Conservation (phyloP, 139 green algal species). For the Chlorella sp. region DNA sequence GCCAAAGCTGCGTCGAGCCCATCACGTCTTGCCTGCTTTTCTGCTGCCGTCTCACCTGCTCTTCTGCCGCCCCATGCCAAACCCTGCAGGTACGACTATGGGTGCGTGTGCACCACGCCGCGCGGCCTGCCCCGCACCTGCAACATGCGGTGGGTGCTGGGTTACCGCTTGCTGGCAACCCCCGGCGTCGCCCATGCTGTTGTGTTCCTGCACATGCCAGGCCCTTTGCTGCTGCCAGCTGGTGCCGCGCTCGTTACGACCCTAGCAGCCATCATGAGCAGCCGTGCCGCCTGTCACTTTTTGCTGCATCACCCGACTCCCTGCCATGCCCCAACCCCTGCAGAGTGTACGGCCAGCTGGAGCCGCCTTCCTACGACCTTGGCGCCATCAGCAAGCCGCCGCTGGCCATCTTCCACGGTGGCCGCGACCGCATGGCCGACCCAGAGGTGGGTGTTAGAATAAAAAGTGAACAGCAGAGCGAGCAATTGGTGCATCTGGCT, state of each 20-base stretch:
- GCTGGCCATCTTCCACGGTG: conserved; percentile 64
- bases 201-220: conserved; percentile 60
- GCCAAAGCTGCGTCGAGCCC: background rate
- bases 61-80: background rate
- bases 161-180: conserved; percentile 35
- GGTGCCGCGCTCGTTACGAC: too few species aligned
- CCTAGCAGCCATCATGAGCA: too few species aligned
- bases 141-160: conserved; percentile 37
- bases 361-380: conserved; percentile 56
- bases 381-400: conserved; percentile 33
- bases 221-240: conserved; percentile 16
- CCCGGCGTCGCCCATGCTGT: conserved; percentile 51
- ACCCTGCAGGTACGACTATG: conserved; percentile 40
- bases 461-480: too few species aligned
- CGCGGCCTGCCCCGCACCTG: conserved; percentile 18
- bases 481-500: too few species aligned
- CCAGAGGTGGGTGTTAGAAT: background rate
- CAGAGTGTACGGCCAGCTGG: conserved; percentile 50
- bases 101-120: conserved; percentile 11
- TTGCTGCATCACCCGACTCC: too few species aligned
- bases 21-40: background rate
- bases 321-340: background rate
- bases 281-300: too few species aligned
- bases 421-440: conserved; percentile 56
- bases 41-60: background rate